Base-by-base conservation (phyloP, 371 early-diverging fungal genomes). In the Ordospora pajunii region DNA sequence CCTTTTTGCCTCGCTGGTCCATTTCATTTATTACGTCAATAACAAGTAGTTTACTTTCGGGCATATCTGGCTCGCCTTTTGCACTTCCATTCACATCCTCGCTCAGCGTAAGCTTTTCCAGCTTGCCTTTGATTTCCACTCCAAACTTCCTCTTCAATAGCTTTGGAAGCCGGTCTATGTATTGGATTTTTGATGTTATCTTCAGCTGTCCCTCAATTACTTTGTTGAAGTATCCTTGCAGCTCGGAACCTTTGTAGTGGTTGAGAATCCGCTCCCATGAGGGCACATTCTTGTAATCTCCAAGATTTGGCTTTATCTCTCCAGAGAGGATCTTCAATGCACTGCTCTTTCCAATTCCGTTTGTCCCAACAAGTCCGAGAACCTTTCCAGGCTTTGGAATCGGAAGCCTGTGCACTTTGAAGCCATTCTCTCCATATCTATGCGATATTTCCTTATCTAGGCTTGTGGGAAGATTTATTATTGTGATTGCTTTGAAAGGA, bases 221-320 rank as follows among this genome's bases (percentile, higher is more conserved):
- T 87, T 93, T 94, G 74, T 93, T 94, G 82, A 98, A 97, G 88
- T 92, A 98, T 87, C 93, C 95, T 80, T 97, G 97, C 73, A 98
- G 87, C 87, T 96, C 99, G 27, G 92, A 91, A 72, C 99, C 99
- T 82, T 95, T 91, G 89, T 94, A 98, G 83, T 94, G 87, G 82
- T 90, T 90, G 62, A 98, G 84, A 76, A 98, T 92, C 74, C 92
- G 92, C 84, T 90, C 89, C 96, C 96, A 96, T 77, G 93, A 94
- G 22, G 96, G 96, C 49, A 92, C 90, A 71, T 89, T 86, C 83
- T 79, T 76, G 40, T 75, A 71, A 86, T 82, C 84, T 23, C 97
- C 97, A 83, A 98, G 87, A 86, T 98, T 98, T 70, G 99, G 99
- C 88, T 96, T 95, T 82, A 93, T 87, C 84, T 92, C 90, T 54